Percentiles rank a stretch among this genome's conserved stretches.
These are phyloP conservation scores for Gremmenia infestans DNA, from an alignment of 2,329 filamentous ascomycete genomes.

Conservation along the genomic window DNA sequence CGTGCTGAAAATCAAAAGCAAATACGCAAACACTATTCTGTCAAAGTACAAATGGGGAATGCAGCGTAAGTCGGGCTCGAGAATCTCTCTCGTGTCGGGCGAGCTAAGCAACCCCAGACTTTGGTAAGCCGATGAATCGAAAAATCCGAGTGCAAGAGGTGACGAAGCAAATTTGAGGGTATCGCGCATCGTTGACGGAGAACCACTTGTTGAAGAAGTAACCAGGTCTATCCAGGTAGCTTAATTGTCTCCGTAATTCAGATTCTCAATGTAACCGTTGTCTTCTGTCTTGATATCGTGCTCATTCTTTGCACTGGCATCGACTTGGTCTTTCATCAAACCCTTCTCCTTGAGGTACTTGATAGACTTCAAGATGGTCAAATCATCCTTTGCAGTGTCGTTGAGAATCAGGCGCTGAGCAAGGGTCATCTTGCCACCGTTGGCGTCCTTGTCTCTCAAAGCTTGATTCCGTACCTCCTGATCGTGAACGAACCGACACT, in stretches of 20 bases:
- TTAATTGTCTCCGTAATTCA: conserved; percentile 27
- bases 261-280: conserved; percentile 22
- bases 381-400: conserved; percentile 64
- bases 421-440: conserved; percentile 61
- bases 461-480: conserved; percentile 57
- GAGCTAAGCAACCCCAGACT: background rate
- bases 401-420: conserved; percentile 61
- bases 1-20: background rate
- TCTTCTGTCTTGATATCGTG: conserved; percentile 22
- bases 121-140: background rate
- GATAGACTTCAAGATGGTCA: conserved; percentile 60
- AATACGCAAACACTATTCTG: background rate
- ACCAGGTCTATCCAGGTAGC: conserved; percentile 4
- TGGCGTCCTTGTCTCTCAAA: conserved; percentile 57
- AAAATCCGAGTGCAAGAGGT: background rate
- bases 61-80: background rate
- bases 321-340: conserved; percentile 30
- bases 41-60: conserved; percentile 10
- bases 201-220: background rate
- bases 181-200: background rate
- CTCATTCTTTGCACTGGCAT: conserved; percentile 21
- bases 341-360: conserved; percentile 54
- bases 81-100: conserved; percentile 1
- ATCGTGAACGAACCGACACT: conserved; percentile 69
- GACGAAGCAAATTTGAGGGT: background rate